Evolutionary conservation across 2,329 filamentous ascomycete species (phyloP), one percentile per base, ranked within the genome.

Genomic region (Grosmannia serpens): DNA sequence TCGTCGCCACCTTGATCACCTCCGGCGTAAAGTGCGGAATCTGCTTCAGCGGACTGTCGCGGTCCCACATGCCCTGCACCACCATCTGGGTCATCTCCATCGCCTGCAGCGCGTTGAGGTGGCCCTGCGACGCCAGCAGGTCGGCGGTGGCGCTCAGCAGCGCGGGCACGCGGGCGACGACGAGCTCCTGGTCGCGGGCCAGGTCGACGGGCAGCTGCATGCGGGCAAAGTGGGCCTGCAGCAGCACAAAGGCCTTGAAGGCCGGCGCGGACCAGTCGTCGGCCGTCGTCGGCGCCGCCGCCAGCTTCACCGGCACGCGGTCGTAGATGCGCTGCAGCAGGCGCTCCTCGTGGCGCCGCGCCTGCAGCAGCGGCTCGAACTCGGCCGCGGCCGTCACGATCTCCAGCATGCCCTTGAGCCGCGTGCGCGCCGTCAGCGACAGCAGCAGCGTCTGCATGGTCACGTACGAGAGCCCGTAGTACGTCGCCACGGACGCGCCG

Each of bases 1-100:
- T 85, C 68, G 88, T 88, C 51, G 89, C 90, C 63, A 84, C 87
- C 72, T 92, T 88, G 65, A 97, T 86, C 55, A 88, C 86, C 61
- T 92, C 86, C 44, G 86, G 82, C 20, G 86, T 84, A 71, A 97
- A 97, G 75, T 97, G 90, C 65, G 94, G 94, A 68, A 99, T 96
- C 73, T 99, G 94, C 76, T 96, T 96, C 64, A 99, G 80, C 46
- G 94, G 91, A 67, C 89, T 95, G 71, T 99, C 94, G 59, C 91
- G 88, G 74, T 99, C 92, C 94, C 94, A 99, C 89, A 97, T 96
- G 55, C 88, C 91, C 74, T 99, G 94, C 3, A 99, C 91, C 57
- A 95, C 89, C 94, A 99, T 99, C 70, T 99, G 94, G 15, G 89
- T 95, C 82, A 99, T 90, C 71, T 99, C 94, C 92, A 99, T 99